Evolutionary conservation across 371 early-diverging fungal genomes (phyloP).

Genomic region (Mycotypha africana): DNA sequence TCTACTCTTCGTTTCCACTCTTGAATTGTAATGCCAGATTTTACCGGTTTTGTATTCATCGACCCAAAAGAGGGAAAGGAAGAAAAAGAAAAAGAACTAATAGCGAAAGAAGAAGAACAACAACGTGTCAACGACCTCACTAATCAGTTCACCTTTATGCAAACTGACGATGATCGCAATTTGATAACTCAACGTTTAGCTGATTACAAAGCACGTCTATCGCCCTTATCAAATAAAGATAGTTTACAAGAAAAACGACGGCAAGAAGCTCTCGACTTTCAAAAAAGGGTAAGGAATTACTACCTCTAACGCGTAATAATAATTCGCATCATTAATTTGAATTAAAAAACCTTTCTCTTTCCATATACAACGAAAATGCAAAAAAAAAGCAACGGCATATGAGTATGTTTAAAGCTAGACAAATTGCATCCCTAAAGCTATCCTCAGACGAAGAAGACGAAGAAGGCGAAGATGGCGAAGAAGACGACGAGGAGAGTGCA

Average conservation of each 20-base stretch:
- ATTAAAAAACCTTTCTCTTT: not conserved
- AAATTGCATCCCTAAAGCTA: slow-evolving; percentile 8
- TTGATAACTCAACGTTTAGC: too few relatives aligned
- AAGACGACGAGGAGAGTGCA: slow-evolving; percentile 6
- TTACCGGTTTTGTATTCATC: too few relatives aligned
- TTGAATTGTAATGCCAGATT: too few relatives aligned
- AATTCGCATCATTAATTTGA: not conserved
- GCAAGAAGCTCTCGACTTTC: slow-evolving; percentile 18
- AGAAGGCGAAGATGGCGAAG: slow-evolving; percentile 5
- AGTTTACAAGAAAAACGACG: slow-evolving; percentile 24
- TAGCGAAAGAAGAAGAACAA: not conserved
- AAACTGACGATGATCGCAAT: slow-evolving; percentile 1
- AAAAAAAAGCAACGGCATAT: slow-evolving; percentile 14
- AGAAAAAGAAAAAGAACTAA: too few relatives aligned
- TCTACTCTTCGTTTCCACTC: too few relatives aligned
- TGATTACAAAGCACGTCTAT: slow-evolving; percentile 3
- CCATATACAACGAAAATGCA: not conserved
- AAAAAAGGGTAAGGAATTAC: slow-evolving; percentile 19
- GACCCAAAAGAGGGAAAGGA: too few relatives aligned
- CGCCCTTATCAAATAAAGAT: slow-evolving; percentile 10
- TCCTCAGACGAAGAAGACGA: slow-evolving; percentile 2
- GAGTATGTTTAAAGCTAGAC: slow-evolving; percentile 13
- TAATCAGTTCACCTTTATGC: slow-evolving; percentile 1
- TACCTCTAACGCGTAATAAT: too few relatives aligned
- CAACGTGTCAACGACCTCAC: slow-evolving; percentile 1